Conservation (phyloP, 148 eudicot genomes). For the Camellia japonica region DNA sequence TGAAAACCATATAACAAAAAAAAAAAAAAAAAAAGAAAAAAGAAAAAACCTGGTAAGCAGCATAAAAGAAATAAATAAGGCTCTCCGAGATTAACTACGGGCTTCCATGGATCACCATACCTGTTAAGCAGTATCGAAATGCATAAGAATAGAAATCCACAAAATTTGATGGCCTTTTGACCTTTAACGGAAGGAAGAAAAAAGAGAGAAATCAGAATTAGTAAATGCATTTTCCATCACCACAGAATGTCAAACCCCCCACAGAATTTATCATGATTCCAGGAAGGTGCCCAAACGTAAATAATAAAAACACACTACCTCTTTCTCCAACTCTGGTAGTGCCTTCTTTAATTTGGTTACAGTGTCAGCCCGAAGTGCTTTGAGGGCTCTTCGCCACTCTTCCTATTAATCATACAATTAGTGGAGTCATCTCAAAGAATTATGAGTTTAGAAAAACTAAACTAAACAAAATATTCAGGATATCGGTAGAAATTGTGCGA, state of each 20-base stretch:
- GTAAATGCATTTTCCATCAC: background rate
- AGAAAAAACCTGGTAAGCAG: background rate
- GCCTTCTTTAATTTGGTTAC: slow-evolving; percentile 67
- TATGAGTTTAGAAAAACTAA: background rate
- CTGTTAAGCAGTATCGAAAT: slow-evolving; percentile 87
- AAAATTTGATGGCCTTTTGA: slow-evolving; percentile 66
- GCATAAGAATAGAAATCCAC: slow-evolving; percentile 75
- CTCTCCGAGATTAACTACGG: slow-evolving; percentile 7
- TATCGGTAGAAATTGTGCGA: background rate
- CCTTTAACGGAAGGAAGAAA: slow-evolving; percentile 38
- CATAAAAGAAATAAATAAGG: background rate
- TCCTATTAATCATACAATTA: slow-evolving; percentile 49
- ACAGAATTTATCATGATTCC: slow-evolving; percentile 1
- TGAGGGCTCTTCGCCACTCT: slow-evolving; percentile 91
- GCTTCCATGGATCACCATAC: slow-evolving; percentile 29
- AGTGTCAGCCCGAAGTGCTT: slow-evolving; percentile 75
- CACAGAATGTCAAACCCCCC: background rate
- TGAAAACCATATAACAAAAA: slow-evolving; percentile 24
- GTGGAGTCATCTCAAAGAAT: slow-evolving; percentile 3
- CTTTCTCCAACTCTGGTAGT: slow-evolving; percentile 74
- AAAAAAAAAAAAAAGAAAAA: background rate
- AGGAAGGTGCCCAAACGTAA: slow-evolving; percentile 1
- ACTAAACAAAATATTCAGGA: background rate
- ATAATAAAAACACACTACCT: slow-evolving; percentile 39
- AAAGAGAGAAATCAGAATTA: slow-evolving; percentile 12